These are phyloP conservation scores for Lichtheimia ramosa DNA, from an alignment of 371 early-diverging fungal species.

Conservation along the genomic window DNA sequence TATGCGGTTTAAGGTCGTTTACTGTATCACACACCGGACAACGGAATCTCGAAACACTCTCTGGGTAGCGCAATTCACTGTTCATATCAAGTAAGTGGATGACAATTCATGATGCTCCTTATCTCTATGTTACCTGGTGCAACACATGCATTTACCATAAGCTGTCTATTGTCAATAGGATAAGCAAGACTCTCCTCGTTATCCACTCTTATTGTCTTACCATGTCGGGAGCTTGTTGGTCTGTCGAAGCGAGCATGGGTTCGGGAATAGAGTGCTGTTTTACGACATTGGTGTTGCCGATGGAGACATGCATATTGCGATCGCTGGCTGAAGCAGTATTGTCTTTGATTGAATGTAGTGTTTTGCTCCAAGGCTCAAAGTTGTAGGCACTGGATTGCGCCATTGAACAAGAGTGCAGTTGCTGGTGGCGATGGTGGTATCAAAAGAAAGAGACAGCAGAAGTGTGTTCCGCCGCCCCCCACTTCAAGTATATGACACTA, in stretches of 20 bases:
- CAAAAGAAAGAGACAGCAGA: no score
- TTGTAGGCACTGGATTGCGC: constrained; percentile 9
- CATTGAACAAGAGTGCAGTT: neutral
- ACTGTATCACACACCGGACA: constrained; percentile 92
- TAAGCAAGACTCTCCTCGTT: neutral
- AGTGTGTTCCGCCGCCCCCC: no score
- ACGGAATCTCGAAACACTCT: constrained; percentile 71
- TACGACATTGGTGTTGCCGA: neutral
- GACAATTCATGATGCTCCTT: neutral
- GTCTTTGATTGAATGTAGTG: neutral
- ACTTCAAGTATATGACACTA: no score
- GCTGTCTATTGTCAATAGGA: neutral
- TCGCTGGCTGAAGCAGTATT: neutral
- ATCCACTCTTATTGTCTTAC: no score
- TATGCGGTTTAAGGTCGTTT: constrained; percentile 66
- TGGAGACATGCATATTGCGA: neutral
- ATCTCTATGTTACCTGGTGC: constrained; percentile 46
- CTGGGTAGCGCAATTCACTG: constrained; percentile 73
- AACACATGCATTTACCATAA: constrained; percentile 56
- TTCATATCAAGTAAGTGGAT: neutral
- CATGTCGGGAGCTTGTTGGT: constrained; percentile 1
- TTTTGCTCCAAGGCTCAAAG: constrained; percentile 11
- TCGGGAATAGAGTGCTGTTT: constrained; percentile 6
- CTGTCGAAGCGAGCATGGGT: constrained; percentile 3
- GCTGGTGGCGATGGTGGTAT: no score